Conservation (phyloP, 1,139 yeast genomes). For the Geotrichum histeridarum region DNA sequence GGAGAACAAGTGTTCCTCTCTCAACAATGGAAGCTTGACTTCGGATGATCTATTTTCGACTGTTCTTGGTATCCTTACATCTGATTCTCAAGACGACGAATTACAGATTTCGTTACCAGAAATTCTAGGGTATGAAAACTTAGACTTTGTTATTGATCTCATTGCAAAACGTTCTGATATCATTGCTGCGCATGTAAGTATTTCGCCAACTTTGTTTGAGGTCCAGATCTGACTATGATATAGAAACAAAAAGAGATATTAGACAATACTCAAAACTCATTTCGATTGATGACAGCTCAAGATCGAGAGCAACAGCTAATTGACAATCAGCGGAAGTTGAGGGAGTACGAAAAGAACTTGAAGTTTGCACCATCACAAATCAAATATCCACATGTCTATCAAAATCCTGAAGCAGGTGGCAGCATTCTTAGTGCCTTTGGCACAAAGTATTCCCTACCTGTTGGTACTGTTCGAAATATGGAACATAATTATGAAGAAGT, state of each 20-base stretch:
- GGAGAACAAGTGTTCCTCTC: slow-evolving; percentile 1
- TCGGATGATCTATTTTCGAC: slow-evolving; percentile 20
- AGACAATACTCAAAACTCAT: slow-evolving; percentile 16
- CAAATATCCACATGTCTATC: slow-evolving; percentile 82
- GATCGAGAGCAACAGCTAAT: slow-evolving; percentile 55
- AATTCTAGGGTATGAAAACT: slow-evolving; percentile 76
- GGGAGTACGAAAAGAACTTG: slow-evolving; percentile 49
- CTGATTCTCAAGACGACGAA: slow-evolving; percentile 51
- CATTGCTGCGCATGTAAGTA: slow-evolving; percentile 17
- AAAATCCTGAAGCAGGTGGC: slow-evolving; percentile 57
- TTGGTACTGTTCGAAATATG: slow-evolving; percentile 65
- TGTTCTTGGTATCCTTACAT: slow-evolving; percentile 31
- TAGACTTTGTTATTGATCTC: slow-evolving; percentile 68
- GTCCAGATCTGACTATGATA: background rate
- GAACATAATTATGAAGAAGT: slow-evolving; percentile 72
- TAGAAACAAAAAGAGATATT: slow-evolving; percentile 16
- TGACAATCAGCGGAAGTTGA: slow-evolving; percentile 44
- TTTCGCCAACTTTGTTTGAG: background rate
- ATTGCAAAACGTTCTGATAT: slow-evolving; percentile 31
- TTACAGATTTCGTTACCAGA: slow-evolving; percentile 67
- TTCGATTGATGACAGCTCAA: slow-evolving; percentile 46
- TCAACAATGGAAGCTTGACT: slow-evolving; percentile 9
- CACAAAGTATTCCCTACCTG: slow-evolving; percentile 70
- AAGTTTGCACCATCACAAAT: slow-evolving; percentile 46
- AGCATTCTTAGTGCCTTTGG: slow-evolving; percentile 73